A percentile compares a stretch with the other conserved stretches of the same genome.
phyloP scores from a whole-genome alignment of 2,329 filamentous ascomycete species.

The Colletotrichum eremochloae region DNA sequence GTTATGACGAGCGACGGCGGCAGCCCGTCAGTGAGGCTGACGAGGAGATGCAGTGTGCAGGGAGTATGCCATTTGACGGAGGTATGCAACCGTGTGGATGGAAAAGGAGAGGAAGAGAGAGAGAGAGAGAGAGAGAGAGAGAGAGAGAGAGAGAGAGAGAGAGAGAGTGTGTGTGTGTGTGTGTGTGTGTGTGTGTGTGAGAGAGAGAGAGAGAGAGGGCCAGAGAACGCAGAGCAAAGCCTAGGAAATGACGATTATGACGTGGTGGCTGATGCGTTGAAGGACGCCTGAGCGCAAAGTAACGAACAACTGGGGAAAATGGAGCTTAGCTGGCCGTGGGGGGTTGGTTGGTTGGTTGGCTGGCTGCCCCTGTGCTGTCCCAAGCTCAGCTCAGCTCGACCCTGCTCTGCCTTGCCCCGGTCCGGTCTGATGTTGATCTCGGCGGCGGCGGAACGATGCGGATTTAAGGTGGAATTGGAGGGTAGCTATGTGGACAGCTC shows the following conservation, averaged over 20 bases:
- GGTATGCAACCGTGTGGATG: neutral
- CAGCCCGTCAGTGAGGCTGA: conserved; percentile 15
- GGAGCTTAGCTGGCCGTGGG: neutral
- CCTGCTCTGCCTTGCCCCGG: neutral
- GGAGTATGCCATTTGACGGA: conserved; percentile 7
- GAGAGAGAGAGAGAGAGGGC: neutral
- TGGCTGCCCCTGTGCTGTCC: conserved; percentile 25
- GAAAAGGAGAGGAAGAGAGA: neutral
- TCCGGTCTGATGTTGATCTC: neutral
- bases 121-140: neutral
- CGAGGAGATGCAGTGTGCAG: neutral
- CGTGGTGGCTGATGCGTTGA: conserved; percentile 37
- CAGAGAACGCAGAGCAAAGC: neutral
- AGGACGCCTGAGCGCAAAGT: conserved; percentile 31
- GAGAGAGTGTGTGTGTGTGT: too few relatives aligned
- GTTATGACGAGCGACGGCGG: neutral
- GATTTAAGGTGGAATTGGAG: conserved; percentile 1
- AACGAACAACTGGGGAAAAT: neutral
- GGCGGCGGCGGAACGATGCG: conserved; percentile 14
- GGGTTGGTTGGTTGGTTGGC: neutral
- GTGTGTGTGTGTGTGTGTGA: too few relatives aligned
- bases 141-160: neutral
- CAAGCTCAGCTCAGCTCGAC: neutral
- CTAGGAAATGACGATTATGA: conserved; percentile 22
- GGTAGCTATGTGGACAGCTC: neutral